Evolutionary conservation across 2,329 filamentous ascomycete species (phyloP).

Genomic region (Davidsoniella eucalypti): DNA sequence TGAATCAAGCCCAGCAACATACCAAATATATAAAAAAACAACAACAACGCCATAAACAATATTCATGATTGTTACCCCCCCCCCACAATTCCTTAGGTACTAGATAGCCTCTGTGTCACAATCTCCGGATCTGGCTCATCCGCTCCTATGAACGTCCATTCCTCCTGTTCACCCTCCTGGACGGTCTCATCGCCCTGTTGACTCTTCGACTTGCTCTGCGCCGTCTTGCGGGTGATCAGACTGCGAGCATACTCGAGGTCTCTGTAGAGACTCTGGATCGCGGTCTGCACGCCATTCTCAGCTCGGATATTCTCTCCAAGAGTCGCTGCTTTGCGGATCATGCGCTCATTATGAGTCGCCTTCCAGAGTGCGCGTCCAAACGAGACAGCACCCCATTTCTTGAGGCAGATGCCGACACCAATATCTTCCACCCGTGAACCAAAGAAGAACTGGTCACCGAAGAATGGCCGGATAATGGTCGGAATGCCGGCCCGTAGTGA

Average conservation of each 20-base stretch:
- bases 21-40: not conserved
- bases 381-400: conserved; percentile 72
- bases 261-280: conserved; percentile 84
- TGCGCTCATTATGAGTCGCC: conserved; percentile 73
- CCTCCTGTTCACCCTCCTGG: conserved; percentile 54
- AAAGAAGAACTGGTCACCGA: conserved; percentile 96
- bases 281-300: conserved; percentile 81
- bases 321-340: conserved; percentile 71
- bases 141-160: conserved; percentile 75
- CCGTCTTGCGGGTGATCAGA: conserved; percentile 49
- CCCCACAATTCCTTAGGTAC: conserved; percentile 7
- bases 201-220: conserved; percentile 19
- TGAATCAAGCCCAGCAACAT: not conserved
- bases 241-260: conserved; percentile 86
- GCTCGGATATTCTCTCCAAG: conserved; percentile 77
- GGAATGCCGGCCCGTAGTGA: conserved; percentile 81
- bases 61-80: not conserved
- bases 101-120: conserved; percentile 23
- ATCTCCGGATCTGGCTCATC: conserved; percentile 30
- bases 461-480: conserved; percentile 91
- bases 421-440: conserved; percentile 79
- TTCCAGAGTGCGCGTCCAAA: conserved; percentile 84
- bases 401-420: conserved; percentile 77
- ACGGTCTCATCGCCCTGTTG: conserved; percentile 31
- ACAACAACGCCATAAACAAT: not conserved